These are phyloP conservation scores for Eucalyptus cloeziana DNA, from an alignment of 345 rosid species.

Conservation along the genomic window DNA sequence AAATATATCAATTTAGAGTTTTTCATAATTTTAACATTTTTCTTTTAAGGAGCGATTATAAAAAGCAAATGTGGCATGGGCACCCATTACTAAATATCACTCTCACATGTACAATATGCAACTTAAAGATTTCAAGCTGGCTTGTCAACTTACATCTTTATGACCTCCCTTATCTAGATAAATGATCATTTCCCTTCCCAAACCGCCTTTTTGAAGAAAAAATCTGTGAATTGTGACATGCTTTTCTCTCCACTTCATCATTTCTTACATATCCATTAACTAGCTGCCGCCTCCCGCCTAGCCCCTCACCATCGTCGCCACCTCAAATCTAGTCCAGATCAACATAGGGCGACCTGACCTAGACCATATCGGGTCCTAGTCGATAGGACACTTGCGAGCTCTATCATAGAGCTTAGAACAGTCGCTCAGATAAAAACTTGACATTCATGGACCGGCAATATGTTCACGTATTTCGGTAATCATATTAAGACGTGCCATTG, in stretches of 20 bases:
- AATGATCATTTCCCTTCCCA: neutral
- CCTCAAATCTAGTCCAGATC: rapidly evolving
- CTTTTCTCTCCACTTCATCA: neutral
- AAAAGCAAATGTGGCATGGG: neutral
- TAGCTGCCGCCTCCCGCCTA: rapidly evolving
- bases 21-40: neutral
- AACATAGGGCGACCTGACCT: neutral
- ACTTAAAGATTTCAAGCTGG: neutral
- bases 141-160: neutral
- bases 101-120: neutral
- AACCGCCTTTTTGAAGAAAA: neutral
- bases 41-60: neutral
- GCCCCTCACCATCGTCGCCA: rapidly evolving
- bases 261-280: neutral
- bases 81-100: neutral
- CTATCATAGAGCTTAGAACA: rapidly evolving
- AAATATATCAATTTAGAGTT: rapidly evolving
- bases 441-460: rapidly evolving
- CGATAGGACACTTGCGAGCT: rapidly evolving
- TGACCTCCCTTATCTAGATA: neutral
- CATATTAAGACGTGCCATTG: neutral
- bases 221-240: neutral
- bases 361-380: rapidly evolving
- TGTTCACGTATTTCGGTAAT: neutral
- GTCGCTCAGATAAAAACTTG: rapidly evolving